These are phyloP conservation scores for Epichloe scottii DNA, from an alignment of 2,329 filamentous ascomycete genomes.

Conservation along the genomic window DNA sequence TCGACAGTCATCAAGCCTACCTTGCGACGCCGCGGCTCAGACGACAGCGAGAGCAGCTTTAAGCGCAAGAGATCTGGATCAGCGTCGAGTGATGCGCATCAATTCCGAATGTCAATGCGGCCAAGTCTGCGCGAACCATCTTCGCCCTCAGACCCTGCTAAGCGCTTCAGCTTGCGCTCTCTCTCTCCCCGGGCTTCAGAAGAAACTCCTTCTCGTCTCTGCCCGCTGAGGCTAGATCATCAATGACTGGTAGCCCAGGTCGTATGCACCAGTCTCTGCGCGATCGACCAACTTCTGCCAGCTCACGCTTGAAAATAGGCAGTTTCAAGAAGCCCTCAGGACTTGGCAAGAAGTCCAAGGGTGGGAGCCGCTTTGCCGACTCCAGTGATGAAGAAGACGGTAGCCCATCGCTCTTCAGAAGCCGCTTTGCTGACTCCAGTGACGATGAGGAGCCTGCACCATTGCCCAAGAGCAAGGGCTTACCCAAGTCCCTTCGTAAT, in stretches of 20 bases:
- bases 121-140: constrained; percentile 13
- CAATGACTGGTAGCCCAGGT: constrained; percentile 9
- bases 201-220: constrained; percentile 27
- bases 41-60: constrained; percentile 73
- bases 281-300: constrained; percentile 21
- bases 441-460: constrained; percentile 10
- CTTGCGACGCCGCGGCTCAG: constrained; percentile 43
- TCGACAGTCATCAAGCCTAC: constrained; percentile 17
- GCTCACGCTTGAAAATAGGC: constrained; percentile 24
- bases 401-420: constrained; percentile 28
- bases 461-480: constrained; percentile 18
- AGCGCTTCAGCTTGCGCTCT: constrained; percentile 58
- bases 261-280: constrained; percentile 36
- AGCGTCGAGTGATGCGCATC: constrained; percentile 31
- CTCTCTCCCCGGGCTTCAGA: constrained; percentile 48
- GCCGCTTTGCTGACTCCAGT: constrained; percentile 41
- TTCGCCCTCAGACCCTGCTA: constrained; percentile 25
- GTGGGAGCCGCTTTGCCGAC: constrained; percentile 43
- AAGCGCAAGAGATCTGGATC: constrained; percentile 44
- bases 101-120: constrained; percentile 67
- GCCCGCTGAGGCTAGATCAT: constrained; percentile 21
- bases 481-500: constrained; percentile 20
- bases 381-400: constrained; percentile 47
- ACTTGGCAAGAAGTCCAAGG: constrained; percentile 27
- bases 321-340: constrained; percentile 28